Evolutionary conservation across 805 yeast genomes (phyloP).

Genomic region (Zygotorulaspora florentina): DNA sequence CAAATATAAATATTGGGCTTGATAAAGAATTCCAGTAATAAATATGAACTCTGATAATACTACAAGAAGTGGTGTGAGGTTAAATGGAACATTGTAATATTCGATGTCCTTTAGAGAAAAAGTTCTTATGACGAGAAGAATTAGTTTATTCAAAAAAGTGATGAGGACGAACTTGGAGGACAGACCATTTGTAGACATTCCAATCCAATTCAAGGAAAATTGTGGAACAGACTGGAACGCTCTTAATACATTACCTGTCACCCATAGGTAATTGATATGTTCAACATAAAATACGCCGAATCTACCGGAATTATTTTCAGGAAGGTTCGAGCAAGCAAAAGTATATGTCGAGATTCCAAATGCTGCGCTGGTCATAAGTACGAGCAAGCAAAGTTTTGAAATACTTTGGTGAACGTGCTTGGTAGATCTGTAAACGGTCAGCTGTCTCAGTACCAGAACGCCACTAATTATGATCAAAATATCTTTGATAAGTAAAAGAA

Average conservation of each 20-base stretch:
- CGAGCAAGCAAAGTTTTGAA: slow-evolving; percentile 21
- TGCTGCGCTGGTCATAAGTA: slow-evolving; percentile 5
- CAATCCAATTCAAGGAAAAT: slow-evolving; percentile 39
- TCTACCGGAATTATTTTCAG: slow-evolving; percentile 24
- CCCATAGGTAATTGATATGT: slow-evolving; percentile 41
- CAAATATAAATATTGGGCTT: slow-evolving; percentile 27
- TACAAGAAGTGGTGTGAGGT: slow-evolving; percentile 22
- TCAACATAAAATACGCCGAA: slow-evolving; percentile 39
- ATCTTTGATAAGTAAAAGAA: slow-evolving; percentile 20
- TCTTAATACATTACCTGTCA: slow-evolving; percentile 27
- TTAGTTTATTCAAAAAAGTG: slow-evolving; percentile 7
- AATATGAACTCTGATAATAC: slow-evolving; percentile 15
- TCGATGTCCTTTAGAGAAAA: not conserved
- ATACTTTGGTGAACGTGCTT: slow-evolving; percentile 38
- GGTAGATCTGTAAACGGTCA: slow-evolving; percentile 29
- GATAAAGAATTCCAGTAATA: slow-evolving; percentile 21
- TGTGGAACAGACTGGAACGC: slow-evolving; percentile 40
- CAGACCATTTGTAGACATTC: slow-evolving; percentile 30
- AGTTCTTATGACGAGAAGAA: slow-evolving; percentile 4
- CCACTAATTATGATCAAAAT: slow-evolving; percentile 10
- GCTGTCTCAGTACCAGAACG: slow-evolving; percentile 28
- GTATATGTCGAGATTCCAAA: slow-evolving; percentile 21
- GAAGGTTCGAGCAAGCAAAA: slow-evolving; percentile 21
- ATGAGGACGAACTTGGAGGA: slow-evolving; percentile 26
- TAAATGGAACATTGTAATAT: slow-evolving; percentile 25